Evolutionary conservation across 768 basidiomycete genomes (phyloP).

Genomic region (Hericium coralloides): DNA sequence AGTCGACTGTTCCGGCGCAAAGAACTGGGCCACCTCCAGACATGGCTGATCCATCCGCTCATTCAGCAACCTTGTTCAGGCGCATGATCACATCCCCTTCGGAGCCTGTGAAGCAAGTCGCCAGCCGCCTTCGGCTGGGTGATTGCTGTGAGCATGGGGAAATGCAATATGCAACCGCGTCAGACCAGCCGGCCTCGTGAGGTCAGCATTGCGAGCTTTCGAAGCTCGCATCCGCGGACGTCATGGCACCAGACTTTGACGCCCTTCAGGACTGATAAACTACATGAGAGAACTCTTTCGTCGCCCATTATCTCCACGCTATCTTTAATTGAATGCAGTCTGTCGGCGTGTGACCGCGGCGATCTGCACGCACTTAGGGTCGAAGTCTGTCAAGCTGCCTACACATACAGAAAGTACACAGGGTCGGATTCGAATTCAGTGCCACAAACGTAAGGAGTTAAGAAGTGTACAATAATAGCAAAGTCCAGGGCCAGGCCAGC

Average conservation of each 20-base stretch:
- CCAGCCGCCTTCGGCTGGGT: too few relatives aligned
- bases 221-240: background rate
- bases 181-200: background rate
- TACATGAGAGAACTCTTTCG: background rate
- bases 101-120: background rate
- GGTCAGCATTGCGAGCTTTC: background rate
- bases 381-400: background rate
- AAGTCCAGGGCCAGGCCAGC: background rate
- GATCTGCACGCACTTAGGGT: too few relatives aligned
- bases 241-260: background rate
- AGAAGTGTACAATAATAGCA: constrained; percentile 2
- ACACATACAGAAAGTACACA: background rate
- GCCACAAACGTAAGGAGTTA: background rate
- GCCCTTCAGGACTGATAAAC: background rate
- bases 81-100: background rate
- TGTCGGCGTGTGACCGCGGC: too few relatives aligned
- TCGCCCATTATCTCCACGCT: background rate
- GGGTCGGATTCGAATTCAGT: background rate
- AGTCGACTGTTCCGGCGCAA: background rate
- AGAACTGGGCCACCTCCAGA: background rate
- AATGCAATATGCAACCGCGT: background rate
- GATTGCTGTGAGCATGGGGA: too few relatives aligned
- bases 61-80: background rate
- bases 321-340: too few relatives aligned
- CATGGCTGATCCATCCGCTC: background rate